Evolutionary conservation across 2,329 filamentous ascomycete species (phyloP), one percentile per base, ranked within the genome.

Genomic region (Diaporthe aspalathi): DNA sequence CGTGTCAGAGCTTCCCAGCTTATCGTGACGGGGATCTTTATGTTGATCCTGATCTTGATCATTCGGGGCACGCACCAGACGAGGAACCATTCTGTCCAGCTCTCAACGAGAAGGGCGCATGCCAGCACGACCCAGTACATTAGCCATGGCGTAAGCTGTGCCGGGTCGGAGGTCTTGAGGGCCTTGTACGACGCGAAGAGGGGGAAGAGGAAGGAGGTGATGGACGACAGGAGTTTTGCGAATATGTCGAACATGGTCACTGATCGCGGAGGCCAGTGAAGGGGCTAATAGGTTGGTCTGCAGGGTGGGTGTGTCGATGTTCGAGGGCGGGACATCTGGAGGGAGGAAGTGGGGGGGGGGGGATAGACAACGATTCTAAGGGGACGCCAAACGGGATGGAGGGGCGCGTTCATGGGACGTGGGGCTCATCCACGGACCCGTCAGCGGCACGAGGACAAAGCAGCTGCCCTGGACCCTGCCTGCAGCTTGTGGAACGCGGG

Each of bases 81-180:
- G 57, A 98, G 88, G 78, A 98, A 91, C 83, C 95, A 97, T 77
- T 92, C 90, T 70, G 93, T 91, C 89, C 94, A 97, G 57, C 92
- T 95, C 84, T 98, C 96, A 82, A 91, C 89, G 73, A 96, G 89
- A 70, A 95, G 87, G 77, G 91, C 90, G 80, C 93, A 92, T 73
- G 93, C 93, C 75, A 98, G 89, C 29, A 97, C 94, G 73, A 97
- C 94, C 93, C 95, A 99, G 88, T 98, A 99, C 93, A 98, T 98
- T 75, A 98, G 89, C 96, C 96, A 99, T 91, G 95, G 95, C 74
- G 94, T 94, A 72, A 98, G 88, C 79, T 97, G 91, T 47, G 94
- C 92, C 2, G 95, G 94, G 81, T 98, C 94, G 67, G 93, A 92
- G 20, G 94, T 95, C 84, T 96, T 95, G 79, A 99, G 92, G 62